Base-by-base conservation (phyloP, 2,329 filamentous ascomycete genomes). In the Emydomyces testavorans region DNA sequence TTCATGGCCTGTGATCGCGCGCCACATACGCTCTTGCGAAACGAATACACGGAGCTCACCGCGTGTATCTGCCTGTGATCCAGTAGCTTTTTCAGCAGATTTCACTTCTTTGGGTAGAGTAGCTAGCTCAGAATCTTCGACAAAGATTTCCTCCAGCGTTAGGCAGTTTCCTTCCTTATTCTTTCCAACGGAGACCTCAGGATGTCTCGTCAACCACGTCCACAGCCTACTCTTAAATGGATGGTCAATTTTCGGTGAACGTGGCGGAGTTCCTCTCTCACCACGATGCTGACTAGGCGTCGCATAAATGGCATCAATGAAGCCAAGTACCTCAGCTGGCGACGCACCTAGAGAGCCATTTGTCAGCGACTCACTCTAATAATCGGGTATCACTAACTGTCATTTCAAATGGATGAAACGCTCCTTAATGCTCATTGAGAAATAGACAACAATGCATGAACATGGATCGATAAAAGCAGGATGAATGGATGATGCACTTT, bases 1-100 rank as follows among this genome's bases (percentile, higher is more conserved):
- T 16, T 70, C 70, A 60, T 82, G 79, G 1, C 78, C 78, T 10
- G 78, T 70, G 43, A 82, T 64, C 6, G 77, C 75, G 48, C 73
- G 67, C 77, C 79, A 82, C 21, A 74, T 72, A 29, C 76, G 68
- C 45, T 77, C 71, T 53, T 74, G 66, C 5, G 71, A 77, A 6
- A 76, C 73, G 56, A 66, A 72, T 6, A 78, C 61, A 29, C 69
- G 67, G 53, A 71, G 50, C 44, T 35, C 44, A 18, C 32, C 35
- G 10, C 31, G n/a, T 47, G 43, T 48, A 46, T 32, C 21, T 24
- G 4, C 11, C 2, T 35, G 15, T 15, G 20, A 13, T 36, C 15
- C 24, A 31, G 35, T 6, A 8, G 3, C 11, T 15, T 38, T n/a
- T 16, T 29, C 43, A n/a, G 23, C n/a, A 21, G 46, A 31, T 11